Evolutionary conservation across 2,329 filamentous ascomycete species (phyloP).

Genomic region (Dactylellina sp.): DNA sequence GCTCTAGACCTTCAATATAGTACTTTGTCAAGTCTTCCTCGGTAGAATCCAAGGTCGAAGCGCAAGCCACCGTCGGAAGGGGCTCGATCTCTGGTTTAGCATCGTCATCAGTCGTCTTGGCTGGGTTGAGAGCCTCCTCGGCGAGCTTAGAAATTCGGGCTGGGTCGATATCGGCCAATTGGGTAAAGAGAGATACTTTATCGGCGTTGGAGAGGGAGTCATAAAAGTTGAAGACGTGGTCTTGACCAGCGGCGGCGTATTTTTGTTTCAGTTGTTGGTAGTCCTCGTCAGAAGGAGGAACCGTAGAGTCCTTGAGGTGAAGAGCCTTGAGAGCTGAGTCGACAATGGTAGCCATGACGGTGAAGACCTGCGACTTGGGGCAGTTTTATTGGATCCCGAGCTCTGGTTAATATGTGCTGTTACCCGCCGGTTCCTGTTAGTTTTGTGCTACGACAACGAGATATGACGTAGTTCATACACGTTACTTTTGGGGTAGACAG

Average conservation of each 20-base stretch:
- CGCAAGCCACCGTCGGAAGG: conserved; percentile 84
- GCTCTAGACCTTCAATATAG: conserved; percentile 77
- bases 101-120: conserved; percentile 60
- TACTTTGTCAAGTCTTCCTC: conserved; percentile 81
- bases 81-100: conserved; percentile 75
- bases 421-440: too few relatives aligned
- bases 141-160: conserved; percentile 75
- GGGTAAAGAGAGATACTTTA: conserved; percentile 81
- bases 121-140: conserved; percentile 80
- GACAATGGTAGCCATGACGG: conserved; percentile 76
- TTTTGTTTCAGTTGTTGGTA: conserved; percentile 73
- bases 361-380: too few relatives aligned
- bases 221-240: conserved; percentile 88
- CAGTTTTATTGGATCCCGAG: too few relatives aligned
- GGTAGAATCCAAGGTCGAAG: conserved; percentile 90
- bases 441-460: neutral
- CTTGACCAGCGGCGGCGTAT: conserved; percentile 80
- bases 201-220: conserved; percentile 79
- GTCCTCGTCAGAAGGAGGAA: conserved; percentile 63
- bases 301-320: conserved; percentile 28
- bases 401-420: too few relatives aligned
- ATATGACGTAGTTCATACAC: conserved; percentile 3
- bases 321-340: conserved; percentile 37
- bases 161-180: conserved; percentile 85
- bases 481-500: too few relatives aligned